Conservation (phyloP, 495 filamentous ascomycete species). For the Aspergillus conjunctus region DNA sequence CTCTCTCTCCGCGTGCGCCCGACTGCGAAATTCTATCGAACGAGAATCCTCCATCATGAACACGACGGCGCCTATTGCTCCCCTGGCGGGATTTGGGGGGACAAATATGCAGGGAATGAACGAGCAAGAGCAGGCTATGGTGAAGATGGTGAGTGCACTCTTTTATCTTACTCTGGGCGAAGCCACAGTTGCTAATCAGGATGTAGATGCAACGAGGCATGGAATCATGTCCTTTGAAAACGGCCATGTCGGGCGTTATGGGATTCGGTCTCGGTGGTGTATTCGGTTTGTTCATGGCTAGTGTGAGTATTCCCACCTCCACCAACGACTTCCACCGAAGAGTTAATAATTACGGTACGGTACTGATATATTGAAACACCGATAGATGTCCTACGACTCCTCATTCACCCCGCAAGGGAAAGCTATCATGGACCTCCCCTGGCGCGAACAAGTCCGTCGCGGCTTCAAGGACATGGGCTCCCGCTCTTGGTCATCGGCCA, state of each 20-base stretch:
- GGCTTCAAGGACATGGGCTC: constrained; percentile 95
- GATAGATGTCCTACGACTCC: constrained; percentile 89
- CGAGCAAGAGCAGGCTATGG: constrained; percentile 56
- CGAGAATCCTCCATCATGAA: constrained; percentile 11
- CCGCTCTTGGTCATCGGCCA: constrained; percentile 80
- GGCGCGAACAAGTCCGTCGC: constrained; percentile 74
- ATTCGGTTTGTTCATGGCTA: constrained; percentile 96
- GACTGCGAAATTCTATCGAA: constrained; percentile 14
- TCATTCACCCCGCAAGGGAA: constrained; percentile 65
- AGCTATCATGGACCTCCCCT: constrained; percentile 70
- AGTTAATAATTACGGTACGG: background rate
- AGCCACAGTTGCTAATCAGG: background rate
- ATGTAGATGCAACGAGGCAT: constrained; percentile 74
- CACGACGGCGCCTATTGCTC: constrained; percentile 7
- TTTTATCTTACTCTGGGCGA: background rate
- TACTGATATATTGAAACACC: background rate
- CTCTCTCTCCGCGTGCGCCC: no score
- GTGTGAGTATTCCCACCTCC: constrained; percentile 55
- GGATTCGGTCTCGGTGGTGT: constrained; percentile 88
- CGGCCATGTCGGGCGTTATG: constrained; percentile 77
- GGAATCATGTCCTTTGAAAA: constrained; percentile 88
- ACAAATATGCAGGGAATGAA: constrained; percentile 45
- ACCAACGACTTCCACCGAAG: background rate
- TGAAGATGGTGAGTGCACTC: constrained; percentile 46
- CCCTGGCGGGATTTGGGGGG: constrained; percentile 29